Evolutionary conservation across 495 filamentous ascomycete genomes (phyloP).

Genomic region (Hypoxylon fuscum): DNA sequence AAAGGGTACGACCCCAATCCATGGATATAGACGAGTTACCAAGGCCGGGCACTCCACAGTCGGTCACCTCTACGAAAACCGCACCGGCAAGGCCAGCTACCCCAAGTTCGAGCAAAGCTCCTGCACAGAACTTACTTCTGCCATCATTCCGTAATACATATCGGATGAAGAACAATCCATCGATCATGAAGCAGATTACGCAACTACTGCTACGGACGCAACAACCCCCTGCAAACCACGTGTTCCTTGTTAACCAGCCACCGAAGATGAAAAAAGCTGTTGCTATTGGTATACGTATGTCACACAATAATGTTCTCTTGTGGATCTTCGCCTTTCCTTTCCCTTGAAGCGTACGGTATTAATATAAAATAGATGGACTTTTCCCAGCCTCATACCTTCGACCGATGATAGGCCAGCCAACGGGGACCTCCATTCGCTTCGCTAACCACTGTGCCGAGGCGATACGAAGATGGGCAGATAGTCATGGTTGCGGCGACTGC

Average conservation of each 20-base stretch:
- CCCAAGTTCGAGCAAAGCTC: constrained; percentile 46
- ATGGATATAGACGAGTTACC: constrained; percentile 56
- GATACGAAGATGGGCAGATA: constrained; percentile 80
- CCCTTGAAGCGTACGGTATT: no score
- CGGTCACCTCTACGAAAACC: constrained; percentile 44
- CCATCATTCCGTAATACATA: constrained; percentile 76
- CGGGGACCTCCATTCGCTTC: constrained; percentile 92
- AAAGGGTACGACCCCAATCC: constrained; percentile 58
- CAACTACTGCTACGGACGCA: constrained; percentile 70
- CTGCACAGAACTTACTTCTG: constrained; percentile 69
- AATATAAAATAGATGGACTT: constrained; percentile 67
- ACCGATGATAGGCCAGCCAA: constrained; percentile 90
- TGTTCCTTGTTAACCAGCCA: constrained; percentile 73
- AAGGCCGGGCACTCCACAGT: constrained; percentile 47
- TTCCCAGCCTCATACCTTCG: constrained; percentile 88
- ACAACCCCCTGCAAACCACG: constrained; percentile 70
- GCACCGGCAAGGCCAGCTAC: constrained; percentile 28
- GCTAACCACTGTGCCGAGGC: constrained; percentile 86
- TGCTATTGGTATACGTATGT: constrained; percentile 80
- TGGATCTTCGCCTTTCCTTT: not conserved
- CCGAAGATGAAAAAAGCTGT: constrained; percentile 82
- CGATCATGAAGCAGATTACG: constrained; percentile 75
- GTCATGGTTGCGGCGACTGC: constrained; percentile 68
- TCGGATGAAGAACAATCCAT: constrained; percentile 69
- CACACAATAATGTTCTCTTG: not conserved